Conservation (phyloP, 139 green algal species). For the Monoraphidium neglectum region DNA sequence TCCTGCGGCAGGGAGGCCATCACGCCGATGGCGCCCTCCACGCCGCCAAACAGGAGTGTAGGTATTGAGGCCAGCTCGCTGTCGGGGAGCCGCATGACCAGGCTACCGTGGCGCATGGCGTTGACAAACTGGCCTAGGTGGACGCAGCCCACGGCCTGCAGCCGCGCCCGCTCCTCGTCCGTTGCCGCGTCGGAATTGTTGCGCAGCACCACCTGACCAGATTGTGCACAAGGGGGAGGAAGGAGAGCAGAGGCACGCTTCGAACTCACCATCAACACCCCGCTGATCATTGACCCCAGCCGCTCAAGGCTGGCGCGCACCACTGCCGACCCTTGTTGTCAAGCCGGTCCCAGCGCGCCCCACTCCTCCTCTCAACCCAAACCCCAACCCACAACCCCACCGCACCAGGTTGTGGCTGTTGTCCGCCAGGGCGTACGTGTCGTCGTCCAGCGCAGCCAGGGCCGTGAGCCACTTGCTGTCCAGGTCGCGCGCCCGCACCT, state of each 20-base stretch:
- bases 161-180: slow-evolving; percentile 85
- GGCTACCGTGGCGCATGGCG: slow-evolving; percentile 80
- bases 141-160: slow-evolving; percentile 88
- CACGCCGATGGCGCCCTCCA: slow-evolving; percentile 91
- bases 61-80: slow-evolving; percentile 63
- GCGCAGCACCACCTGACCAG: slow-evolving; percentile 31
- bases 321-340: not conserved
- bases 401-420: slow-evolving; percentile 82
- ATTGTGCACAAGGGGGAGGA: too few relatives aligned
- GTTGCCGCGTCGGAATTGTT: slow-evolving; percentile 43
- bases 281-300: too few relatives aligned
- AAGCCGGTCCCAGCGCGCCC: not conserved
- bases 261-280: too few relatives aligned
- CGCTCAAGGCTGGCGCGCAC: too few relatives aligned
- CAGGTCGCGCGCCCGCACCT: slow-evolving; percentile 81
- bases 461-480: slow-evolving; percentile 91
- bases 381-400: too few relatives aligned
- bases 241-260: too few relatives aligned
- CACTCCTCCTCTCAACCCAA: not conserved
- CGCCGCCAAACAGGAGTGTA: slow-evolving; percentile 88
- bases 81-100: slow-evolving; percentile 97
- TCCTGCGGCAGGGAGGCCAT: slow-evolving; percentile 77
- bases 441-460: slow-evolving; percentile 87
- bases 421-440: slow-evolving; percentile 82
- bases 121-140: slow-evolving; percentile 96